Percentiles rank a stretch among this genome's conserved stretches.
phyloP scores from a whole-genome alignment of 2,329 filamentous ascomycete species.

The Sporothrix brunneoviolacea region DNA sequence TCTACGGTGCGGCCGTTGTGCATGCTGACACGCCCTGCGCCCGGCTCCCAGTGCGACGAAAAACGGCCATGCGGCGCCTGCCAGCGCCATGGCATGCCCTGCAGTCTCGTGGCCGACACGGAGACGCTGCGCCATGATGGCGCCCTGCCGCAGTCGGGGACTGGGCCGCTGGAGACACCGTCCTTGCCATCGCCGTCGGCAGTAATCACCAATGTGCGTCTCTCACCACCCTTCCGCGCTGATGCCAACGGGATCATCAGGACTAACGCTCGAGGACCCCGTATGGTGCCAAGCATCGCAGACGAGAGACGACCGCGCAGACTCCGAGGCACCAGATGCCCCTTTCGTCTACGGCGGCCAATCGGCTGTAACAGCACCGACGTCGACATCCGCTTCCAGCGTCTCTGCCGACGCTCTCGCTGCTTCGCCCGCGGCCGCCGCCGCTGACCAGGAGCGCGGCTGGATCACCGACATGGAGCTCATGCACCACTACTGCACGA shows the following conservation, averaged over 20 bases:
- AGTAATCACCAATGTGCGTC: neutral
- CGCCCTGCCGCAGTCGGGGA: neutral
- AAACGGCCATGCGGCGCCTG: conserved; percentile 20
- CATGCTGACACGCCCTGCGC: neutral
- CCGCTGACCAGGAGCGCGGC: conserved; percentile 24
- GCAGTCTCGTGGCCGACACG: conserved; percentile 15
- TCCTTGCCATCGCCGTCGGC: neutral
- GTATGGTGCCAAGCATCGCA: too few relatives aligned
- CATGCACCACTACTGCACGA: conserved; percentile 26
- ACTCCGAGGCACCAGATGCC: too few relatives aligned
- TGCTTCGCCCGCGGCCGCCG: too few relatives aligned
- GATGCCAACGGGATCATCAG: too few relatives aligned
- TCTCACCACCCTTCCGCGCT: too few relatives aligned
- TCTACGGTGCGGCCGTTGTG: neutral
- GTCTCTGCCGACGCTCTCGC: neutral
- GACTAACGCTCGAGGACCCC: too few relatives aligned
- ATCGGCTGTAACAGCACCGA: too few relatives aligned
- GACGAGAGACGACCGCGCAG: too few relatives aligned
- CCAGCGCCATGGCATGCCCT: conserved; percentile 17
- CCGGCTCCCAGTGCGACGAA: conserved; percentile 19
- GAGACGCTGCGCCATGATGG: neutral
- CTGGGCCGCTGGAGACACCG: neutral
- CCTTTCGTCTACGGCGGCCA: too few relatives aligned
- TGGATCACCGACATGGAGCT: conserved; percentile 32
- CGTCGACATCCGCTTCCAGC: neutral